Evolutionary conservation across 768 basidiomycete genomes (phyloP).

Genomic region (Trametes cubensis): DNA sequence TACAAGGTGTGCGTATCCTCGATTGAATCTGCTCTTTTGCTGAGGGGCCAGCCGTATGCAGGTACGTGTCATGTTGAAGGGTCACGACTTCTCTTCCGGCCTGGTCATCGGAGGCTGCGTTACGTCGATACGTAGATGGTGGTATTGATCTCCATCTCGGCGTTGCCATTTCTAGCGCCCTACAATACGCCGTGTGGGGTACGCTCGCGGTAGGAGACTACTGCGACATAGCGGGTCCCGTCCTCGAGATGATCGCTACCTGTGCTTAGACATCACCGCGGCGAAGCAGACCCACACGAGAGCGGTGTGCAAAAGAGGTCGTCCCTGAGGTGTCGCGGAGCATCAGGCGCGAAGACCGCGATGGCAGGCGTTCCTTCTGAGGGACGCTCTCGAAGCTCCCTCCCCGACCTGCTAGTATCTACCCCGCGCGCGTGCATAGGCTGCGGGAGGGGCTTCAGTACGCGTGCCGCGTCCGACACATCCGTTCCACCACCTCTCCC

Average conservation of each 20-base stretch:
- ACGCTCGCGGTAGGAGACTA: slow-evolving; percentile 17
- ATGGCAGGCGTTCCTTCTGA: too few relatives aligned
- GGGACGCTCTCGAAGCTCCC: slow-evolving; percentile 22
- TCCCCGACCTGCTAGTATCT: slow-evolving; percentile 43
- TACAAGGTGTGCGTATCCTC: slow-evolving; percentile 16
- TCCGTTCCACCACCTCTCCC: slow-evolving; percentile 23
- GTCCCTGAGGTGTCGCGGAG: slow-evolving; percentile 24
- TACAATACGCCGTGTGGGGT: too few relatives aligned
- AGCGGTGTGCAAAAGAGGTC: slow-evolving; percentile 32
- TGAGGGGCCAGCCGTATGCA: not conserved
- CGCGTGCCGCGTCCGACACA: slow-evolving; percentile 17
- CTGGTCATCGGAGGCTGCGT: slow-evolving; percentile 29
- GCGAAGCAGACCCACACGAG: slow-evolving; percentile 21
- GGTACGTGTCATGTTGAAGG: slow-evolving; percentile 21
- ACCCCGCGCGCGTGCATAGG: slow-evolving; percentile 40
- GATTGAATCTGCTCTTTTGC: too few relatives aligned
- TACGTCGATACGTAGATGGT: too few relatives aligned
- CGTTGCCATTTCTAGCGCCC: too few relatives aligned
- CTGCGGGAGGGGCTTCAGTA: slow-evolving; percentile 13
- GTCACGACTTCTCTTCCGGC: slow-evolving; percentile 22
- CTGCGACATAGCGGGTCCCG: slow-evolving; percentile 26
- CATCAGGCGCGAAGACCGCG: slow-evolving; percentile 12
- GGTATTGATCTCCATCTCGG: too few relatives aligned
- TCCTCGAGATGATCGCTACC: slow-evolving; percentile 29
- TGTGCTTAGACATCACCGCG: slow-evolving; percentile 22